These are phyloP conservation scores for Trypanosoma lewisi DNA, from an alignment of 208 protist species.

Conservation along the genomic window DNA sequence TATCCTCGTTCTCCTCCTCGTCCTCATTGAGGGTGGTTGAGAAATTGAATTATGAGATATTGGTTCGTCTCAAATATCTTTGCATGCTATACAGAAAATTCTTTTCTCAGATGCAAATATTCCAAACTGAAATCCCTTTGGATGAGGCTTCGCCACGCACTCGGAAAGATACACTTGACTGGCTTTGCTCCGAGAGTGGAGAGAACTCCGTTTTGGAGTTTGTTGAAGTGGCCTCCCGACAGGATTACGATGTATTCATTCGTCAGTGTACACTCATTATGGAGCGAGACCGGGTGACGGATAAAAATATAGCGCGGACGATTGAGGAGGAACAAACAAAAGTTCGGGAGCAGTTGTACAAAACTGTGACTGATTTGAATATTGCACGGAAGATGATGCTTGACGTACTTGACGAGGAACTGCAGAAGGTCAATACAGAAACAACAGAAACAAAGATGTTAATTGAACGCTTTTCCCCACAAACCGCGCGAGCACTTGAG, in stretches of 20 bases:
- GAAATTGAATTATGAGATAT: slow-evolving; percentile 54
- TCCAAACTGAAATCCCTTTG: slow-evolving; percentile 21
- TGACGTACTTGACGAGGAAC: slow-evolving; percentile 22
- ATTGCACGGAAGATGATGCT: slow-evolving; percentile 34
- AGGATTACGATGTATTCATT: slow-evolving; percentile 76
- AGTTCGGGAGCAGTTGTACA: slow-evolving; percentile 31
- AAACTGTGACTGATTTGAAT: slow-evolving; percentile 44
- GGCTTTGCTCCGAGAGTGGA: slow-evolving; percentile 27
- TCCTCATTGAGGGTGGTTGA: slow-evolving; percentile 37
- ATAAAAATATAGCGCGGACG: slow-evolving; percentile 47
- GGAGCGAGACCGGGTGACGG: slow-evolving; percentile 58
- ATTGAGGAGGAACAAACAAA: slow-evolving; percentile 36
- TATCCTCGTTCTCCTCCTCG: no score
- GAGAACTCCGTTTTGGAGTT: slow-evolving; percentile 63
- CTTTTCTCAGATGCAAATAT: slow-evolving; percentile 58
- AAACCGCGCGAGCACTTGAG: slow-evolving; percentile 35
- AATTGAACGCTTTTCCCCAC: slow-evolving; percentile 23
- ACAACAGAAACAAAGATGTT: not conserved
- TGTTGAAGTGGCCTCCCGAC: slow-evolving; percentile 76
- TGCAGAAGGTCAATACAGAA: slow-evolving; percentile 4
- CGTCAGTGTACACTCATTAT: slow-evolving; percentile 56
- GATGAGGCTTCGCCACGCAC: slow-evolving; percentile 14
- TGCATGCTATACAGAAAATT: slow-evolving; percentile 53
- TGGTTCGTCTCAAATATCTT: slow-evolving; percentile 62
- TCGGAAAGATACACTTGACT: slow-evolving; percentile 27